Base-by-base conservation (phyloP, 2,329 filamentous ascomycete genomes). In the Aspergillus fijiensis region DNA sequence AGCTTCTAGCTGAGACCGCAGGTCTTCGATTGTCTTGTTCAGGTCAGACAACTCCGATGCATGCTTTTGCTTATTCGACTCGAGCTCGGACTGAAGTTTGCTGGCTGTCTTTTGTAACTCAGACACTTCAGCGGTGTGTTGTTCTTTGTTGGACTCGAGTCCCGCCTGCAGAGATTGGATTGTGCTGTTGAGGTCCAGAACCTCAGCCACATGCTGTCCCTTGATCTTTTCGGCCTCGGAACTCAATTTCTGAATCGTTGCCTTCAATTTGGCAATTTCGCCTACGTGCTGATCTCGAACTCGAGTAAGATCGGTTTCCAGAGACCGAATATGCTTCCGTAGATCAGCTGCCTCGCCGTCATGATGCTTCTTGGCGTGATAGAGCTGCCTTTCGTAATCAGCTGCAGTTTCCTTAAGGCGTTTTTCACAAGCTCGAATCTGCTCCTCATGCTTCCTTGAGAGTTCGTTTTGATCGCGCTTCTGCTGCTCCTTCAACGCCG, bases 321-420 rank as follows among this genome's bases (percentile, higher is more conserved):
- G 76, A 49, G 82, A 81, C 57, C 82, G 84, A 29, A 89, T 81
- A 1, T 81, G 87, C 25, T 82, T 82, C 67, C 84, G 83, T 12
- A 90, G 74, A 63, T 88, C 86, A n/a, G 85, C 82, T 55, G 84
- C 80, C 67, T 90, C 87, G 1, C 84, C 85, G 49, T 89, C 87
- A 27, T 81, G 75, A 47, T 76, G 73, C 54, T 77, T 71, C 55
- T 72, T 75, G 16, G 76, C 63, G 56, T 75, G 72, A 21, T 72
- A 65, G 33, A 73, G 73, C 54, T 74, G 74, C 54, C 67, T 70
- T 62, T 81, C 77, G 55, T 77, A 74, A 49, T 81, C 74, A 42
- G 70, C 66, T 23, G 71, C 73, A 25, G 74, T 75, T 60, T 79
- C 68, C 65, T 81, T 82, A 25, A 82, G 74, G 55, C 82, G 78